Base-by-base conservation (phyloP, 2,329 filamentous ascomycete species). In the Cladosporium sp. region DNA sequence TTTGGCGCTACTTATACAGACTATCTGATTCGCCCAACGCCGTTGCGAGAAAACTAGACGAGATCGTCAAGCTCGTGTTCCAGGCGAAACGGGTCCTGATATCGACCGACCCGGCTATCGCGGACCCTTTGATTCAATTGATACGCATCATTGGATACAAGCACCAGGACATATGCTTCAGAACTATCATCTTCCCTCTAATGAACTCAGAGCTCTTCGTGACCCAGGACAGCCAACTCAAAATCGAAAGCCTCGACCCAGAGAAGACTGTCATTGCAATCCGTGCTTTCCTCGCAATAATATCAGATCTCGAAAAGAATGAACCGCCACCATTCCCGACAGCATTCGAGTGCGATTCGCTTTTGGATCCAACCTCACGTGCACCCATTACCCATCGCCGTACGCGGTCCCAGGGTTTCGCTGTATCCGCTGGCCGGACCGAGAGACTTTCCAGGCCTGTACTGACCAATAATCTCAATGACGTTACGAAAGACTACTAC, bases 191-290 rank as follows among this genome's bases (percentile, higher is more conserved):
- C n/a, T 97, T 97, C 67, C 94, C 93, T 3, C 78, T 99, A 38
- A 89, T 99, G 70, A 96, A 96, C 70, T 91, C 92, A 1, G 93
- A 97, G 55, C 79, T 92, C n/a, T 94, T 97, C 70, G 81, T 84
- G 28, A 64, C 65, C 1, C 61, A 67, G 5, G 70, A 71, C 30
- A 90, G 87, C 67, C 90, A 96, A 45, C 77, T 94, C 42, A 92
- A 86, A 69, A 89, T 97, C 28, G 94, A 97, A 69, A 90, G 95
- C 69, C 82, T 99, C 62, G 94, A 99, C 62, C 94, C 95, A 0
- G 95, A 99, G 70, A 88, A 90, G 67, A 96, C 97, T 76, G 93
- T 97, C n/a, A 89, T 99, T 66, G 94, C 92, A 2, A 99, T 99
- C 63, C 85, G 92, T 63, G 90, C 94, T 3, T 99, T 97, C 71